These are phyloP conservation scores for Hymenoscyphus infarciens DNA, from an alignment of 2,329 filamentous ascomycete genomes.

Conservation along the genomic window DNA sequence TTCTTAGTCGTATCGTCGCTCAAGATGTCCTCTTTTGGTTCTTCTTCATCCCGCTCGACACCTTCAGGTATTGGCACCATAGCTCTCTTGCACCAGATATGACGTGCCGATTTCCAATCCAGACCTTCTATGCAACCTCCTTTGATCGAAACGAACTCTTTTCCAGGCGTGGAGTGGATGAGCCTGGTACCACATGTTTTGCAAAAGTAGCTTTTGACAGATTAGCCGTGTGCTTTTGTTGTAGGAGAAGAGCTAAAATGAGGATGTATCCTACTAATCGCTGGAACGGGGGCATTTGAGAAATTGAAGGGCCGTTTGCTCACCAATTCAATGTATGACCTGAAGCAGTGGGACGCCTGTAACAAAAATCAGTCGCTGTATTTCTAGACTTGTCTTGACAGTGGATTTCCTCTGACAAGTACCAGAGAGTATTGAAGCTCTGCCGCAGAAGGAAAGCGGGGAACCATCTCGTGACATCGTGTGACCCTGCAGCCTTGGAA, in stretches of 20 bases:
- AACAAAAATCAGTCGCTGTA: slow-evolving; percentile 9
- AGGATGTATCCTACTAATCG: not conserved
- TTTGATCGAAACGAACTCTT: slow-evolving; percentile 62
- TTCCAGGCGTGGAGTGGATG: slow-evolving; percentile 57
- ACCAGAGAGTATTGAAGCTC: too few relatives aligned
- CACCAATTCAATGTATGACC: slow-evolving; percentile 55
- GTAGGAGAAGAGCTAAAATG: not conserved
- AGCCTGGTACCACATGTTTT: slow-evolving; percentile 62
- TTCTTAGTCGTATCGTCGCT: not conserved
- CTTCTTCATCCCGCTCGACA: slow-evolving; percentile 52
- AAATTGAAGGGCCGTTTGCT: not conserved
- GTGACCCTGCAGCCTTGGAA: not conserved
- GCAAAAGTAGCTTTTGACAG: slow-evolving; percentile 53
- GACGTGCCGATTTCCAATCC: slow-evolving; percentile 56
- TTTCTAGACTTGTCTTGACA: not conserved
- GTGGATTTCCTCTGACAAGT: too few relatives aligned
- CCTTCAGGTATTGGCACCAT: slow-evolving; percentile 65
- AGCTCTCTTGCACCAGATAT: slow-evolving; percentile 66
- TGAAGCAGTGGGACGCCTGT: slow-evolving; percentile 53
- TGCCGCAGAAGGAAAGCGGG: not conserved
- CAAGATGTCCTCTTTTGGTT: slow-evolving; percentile 36
- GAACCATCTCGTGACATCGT: not conserved
- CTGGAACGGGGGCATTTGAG: not conserved
- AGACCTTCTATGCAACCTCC: slow-evolving; percentile 63
- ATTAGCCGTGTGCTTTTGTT: not conserved